Conservation (phyloP, 2,329 filamentous ascomycete species). For the Rutstroemia sydowiana region DNA sequence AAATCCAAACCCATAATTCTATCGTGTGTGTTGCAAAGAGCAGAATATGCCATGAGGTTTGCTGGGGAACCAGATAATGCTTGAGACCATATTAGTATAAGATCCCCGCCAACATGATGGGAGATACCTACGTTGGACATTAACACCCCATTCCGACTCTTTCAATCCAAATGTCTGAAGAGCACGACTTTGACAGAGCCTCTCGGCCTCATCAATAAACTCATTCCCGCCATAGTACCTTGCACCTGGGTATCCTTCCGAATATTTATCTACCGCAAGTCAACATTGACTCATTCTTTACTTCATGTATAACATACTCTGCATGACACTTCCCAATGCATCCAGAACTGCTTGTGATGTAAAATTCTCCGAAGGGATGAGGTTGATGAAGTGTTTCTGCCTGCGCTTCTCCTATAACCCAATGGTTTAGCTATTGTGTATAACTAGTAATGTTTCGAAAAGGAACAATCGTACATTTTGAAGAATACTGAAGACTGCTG, state of each 20-base stretch:
- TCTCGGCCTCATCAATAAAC: conserved; percentile 95
- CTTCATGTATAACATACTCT: too few relatives aligned
- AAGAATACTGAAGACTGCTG: conserved; percentile 79
- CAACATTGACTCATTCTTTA: too few relatives aligned
- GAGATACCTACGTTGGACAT: conserved; percentile 96
- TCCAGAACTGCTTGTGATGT: conserved; percentile 97
- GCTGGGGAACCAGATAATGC: conserved; percentile 87
- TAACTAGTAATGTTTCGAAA: background rate
- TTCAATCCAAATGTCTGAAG: conserved; percentile 83
- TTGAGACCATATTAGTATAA: too few relatives aligned
- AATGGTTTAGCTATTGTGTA: conserved; percentile 6
- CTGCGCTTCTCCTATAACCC: conserved; percentile 73
- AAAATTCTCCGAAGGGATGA: conserved; percentile 99
- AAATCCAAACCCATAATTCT: conserved; percentile 96
- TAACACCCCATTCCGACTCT: conserved; percentile 98
- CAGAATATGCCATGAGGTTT: conserved; percentile 97
- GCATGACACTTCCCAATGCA: conserved; percentile 86
- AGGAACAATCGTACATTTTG: conserved; percentile 58
- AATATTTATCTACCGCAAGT: conserved; percentile 98
- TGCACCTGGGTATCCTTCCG: conserved; percentile 94
- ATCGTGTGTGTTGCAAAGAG: conserved; percentile 91
- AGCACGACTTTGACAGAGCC: conserved; percentile 88
- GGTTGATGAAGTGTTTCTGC: conserved; percentile 98
- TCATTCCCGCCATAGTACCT: conserved; percentile 99
- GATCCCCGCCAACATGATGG: too few relatives aligned